Percentiles rank a stretch among this genome's conserved stretches.
Evolutionary conservation across 805 yeast species (phyloP).

Genomic region (Wickerhamomyces rabaulensis): DNA sequence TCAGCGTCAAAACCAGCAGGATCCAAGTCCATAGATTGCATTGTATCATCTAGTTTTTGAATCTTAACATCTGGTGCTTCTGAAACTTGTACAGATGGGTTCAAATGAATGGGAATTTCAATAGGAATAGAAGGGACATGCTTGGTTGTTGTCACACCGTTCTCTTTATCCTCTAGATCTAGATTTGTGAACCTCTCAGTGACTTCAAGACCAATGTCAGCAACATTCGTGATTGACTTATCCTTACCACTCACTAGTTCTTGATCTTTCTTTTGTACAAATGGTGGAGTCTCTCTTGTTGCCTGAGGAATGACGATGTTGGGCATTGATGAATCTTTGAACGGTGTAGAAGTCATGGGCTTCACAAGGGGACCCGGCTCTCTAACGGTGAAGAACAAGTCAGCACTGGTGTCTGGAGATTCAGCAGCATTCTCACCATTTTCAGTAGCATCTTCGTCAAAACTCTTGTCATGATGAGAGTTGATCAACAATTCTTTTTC

Average conservation of each 20-base stretch:
- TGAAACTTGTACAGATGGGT: not conserved
- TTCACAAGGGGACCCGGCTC: not conserved
- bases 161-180: not conserved
- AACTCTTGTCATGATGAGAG: not conserved
- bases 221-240: not conserved
- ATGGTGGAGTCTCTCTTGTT: not conserved
- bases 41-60: not conserved
- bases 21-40: not conserved
- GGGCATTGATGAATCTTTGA: not conserved
- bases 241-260: not conserved
- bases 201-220: not conserved
- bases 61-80: not conserved
- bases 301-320: not conserved
- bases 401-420: not conserved
- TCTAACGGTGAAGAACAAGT: not conserved
- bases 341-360: constrained; percentile 1
- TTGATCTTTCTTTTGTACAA: not conserved
- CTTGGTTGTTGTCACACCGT: not conserved
- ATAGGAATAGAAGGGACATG: not conserved
- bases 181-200: not conserved
- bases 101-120: not conserved
- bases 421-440: not conserved
- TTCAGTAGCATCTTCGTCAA: not conserved
- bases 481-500: constrained; percentile 3
- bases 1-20: not conserved